A percentile compares a stretch with the other conserved stretches of the same genome.
Evolutionary conservation across 2,329 filamentous ascomycete genomes (phyloP).

Genomic region (Microcera coccophila): DNA sequence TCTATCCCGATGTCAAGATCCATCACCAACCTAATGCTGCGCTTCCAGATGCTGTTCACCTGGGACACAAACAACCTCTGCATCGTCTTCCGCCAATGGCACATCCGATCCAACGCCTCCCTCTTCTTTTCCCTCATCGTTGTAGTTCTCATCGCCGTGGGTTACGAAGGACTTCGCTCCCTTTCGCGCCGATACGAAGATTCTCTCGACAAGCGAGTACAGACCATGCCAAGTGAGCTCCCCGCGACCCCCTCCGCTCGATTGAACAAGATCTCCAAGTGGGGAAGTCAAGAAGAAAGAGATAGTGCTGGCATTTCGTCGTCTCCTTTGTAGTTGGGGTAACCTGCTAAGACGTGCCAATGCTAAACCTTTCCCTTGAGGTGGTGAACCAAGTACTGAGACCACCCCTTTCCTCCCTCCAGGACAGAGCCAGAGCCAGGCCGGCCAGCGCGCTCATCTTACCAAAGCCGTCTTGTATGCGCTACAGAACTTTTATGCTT

Average conservation of each 20-base stretch:
- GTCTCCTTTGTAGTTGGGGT: slow-evolving; percentile 9
- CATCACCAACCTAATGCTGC: slow-evolving; percentile 17
- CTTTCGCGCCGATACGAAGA: slow-evolving; percentile 72
- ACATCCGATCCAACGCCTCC: slow-evolving; percentile 67
- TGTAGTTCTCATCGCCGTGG: slow-evolving; percentile 79
- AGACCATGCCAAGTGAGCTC: slow-evolving; percentile 52
- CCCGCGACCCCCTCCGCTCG: slow-evolving; percentile 1
- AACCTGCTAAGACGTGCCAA: slow-evolving; percentile 19
- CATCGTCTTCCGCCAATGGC: slow-evolving; percentile 93
- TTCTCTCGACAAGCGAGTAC: slow-evolving; percentile 44
- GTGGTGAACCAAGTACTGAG: slow-evolving; percentile 54
- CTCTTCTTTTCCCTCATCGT: slow-evolving; percentile 79
- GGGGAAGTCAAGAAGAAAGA: slow-evolving; percentile 11
- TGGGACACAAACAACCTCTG: slow-evolving; percentile 93
- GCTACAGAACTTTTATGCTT: slow-evolving; percentile 95
- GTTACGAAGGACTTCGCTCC: slow-evolving; percentile 85
- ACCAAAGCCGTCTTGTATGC: slow-evolving; percentile 83
- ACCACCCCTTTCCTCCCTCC: slow-evolving; percentile 59
- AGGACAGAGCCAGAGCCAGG: slow-evolving; percentile 65
- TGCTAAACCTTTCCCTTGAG: slow-evolving; percentile 31
- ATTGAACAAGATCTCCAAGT: slow-evolving; percentile 1
- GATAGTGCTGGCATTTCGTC: slow-evolving; percentile 12
- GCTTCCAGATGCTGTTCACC: slow-evolving; percentile 86
- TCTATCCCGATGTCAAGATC: neutral
- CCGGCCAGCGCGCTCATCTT: slow-evolving; percentile 66